Evolutionary conservation across 176 grass and related monocot genomes (phyloP), one percentile per base, ranked within the genome.

Genomic region (Triticum timopheevii): DNA sequence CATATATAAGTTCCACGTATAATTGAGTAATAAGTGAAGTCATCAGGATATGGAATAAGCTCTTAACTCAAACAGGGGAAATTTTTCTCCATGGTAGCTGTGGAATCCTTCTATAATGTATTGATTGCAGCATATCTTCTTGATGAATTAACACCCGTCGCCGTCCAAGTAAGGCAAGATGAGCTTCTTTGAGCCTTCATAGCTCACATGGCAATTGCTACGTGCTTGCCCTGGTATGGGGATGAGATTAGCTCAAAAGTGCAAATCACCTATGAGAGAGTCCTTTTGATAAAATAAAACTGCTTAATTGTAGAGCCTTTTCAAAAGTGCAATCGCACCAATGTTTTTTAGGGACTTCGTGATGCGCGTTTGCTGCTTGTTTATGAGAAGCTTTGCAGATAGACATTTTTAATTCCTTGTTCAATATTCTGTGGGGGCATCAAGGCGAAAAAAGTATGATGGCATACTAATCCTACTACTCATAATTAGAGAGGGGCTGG

Each of bases 341-440:
- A 81, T 70, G 58, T 91, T 81, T 13, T 91, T 82, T 82, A 73
- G 38, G 22, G 80, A 69, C 82, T 88, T 81, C 71, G 20, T 85
- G 90, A 88, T 91, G 71, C 8, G 71, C 78, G 40, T 82, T 81
- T 68, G 23, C 10, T 78, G 24, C 88, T 85, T 82, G 62, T 85
- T 88, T 91, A 91, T 78, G 62, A 33, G 82, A 81, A 88, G 54
- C 77, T 76, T 91, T 68, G 38, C 36, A 23, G 24, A 61, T 19
- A 84, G n/a, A 56, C 2, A 24, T 56, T 64, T 9, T 81, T 81
- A 35, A 82, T 56, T 50, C 39, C 49, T 73, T 88, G 20, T n/a
- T 82, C n/a, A 64, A 88, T 91, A 91, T 91, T 85, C 82, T 16
- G 64, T 85, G 71, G 90, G 90, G 90, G 33, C 82, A 88, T 82